Evolutionary conservation across 257 asterid genomes (phyloP).

Genomic region (Forsythia suspensa): DNA sequence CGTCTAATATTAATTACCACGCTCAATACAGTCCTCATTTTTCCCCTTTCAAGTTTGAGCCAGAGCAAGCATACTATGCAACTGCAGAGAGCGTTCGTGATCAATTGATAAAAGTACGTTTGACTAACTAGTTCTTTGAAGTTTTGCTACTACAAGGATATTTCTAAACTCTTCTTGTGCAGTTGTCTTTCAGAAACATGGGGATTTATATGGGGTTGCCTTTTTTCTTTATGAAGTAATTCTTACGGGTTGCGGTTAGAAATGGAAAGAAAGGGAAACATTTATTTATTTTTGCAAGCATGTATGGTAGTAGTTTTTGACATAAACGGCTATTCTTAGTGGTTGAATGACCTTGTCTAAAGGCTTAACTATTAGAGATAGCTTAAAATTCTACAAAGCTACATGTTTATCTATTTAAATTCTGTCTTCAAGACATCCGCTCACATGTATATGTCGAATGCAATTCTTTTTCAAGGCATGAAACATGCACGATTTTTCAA

Average conservation of each 20-base stretch:
- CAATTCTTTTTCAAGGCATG: neutral
- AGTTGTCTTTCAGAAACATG: neutral
- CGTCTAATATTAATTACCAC: conserved; percentile 87
- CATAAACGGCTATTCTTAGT: neutral
- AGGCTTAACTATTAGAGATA: neutral
- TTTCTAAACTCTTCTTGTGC: neutral
- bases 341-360: neutral
- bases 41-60: conserved; percentile 88
- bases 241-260: neutral
- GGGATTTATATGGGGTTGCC: neutral
- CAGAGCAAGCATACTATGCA: conserved; percentile 91
- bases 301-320: neutral
- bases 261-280: neutral
- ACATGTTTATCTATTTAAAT: neutral
- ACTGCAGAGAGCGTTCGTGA: conserved; percentile 97
- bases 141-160: conserved; percentile 1
- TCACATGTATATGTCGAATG: neutral
- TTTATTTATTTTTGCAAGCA: neutral
- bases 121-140: neutral
- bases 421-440: neutral
- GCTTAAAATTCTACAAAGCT: neutral
- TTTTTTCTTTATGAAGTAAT: neutral
- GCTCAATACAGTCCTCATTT: conserved; percentile 89
- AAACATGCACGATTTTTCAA: neutral
- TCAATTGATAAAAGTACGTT: conserved; percentile 74